A percentile compares a stretch with the other conserved stretches of the same genome.
Conservation (phyloP, 352 stramenopile species). For the Phytophthora fragariaefolia region DNA sequence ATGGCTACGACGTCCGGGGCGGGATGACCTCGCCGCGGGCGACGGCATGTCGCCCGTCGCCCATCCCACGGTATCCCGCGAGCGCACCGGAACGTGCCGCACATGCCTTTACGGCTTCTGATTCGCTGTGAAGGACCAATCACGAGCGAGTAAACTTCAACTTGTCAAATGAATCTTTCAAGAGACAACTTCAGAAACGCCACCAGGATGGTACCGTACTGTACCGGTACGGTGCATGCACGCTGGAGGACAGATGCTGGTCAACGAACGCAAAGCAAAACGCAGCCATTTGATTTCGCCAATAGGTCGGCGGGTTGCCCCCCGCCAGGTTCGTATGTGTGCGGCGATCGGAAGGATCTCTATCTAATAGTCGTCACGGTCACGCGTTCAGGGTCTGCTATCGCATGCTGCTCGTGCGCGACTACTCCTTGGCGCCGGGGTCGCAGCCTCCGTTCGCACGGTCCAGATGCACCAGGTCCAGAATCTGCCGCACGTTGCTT, state of each 20-base stretch:
- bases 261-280: background rate
- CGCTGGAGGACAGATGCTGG: no score
- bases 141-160: slow-evolving; percentile 29
- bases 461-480: slow-evolving; percentile 89
- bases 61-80: slow-evolving; percentile 27
- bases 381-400: slow-evolving; percentile 6
- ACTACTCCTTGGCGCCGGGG: slow-evolving; percentile 29
- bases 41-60: slow-evolving; percentile 26
- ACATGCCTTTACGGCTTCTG: slow-evolving; percentile 51
- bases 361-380: slow-evolving; percentile 38
- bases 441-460: slow-evolving; percentile 37
- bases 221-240: no score
- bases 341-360: slow-evolving; percentile 21
- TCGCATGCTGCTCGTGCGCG: slow-evolving; percentile 7
- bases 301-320: background rate
- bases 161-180: slow-evolving; percentile 18
- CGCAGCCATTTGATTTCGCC: slow-evolving; percentile 18
- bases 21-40: slow-evolving; percentile 40
- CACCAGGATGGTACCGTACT: background rate
- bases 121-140: slow-evolving; percentile 58
- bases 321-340: slow-evolving; percentile 6
- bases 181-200: slow-evolving; percentile 28
- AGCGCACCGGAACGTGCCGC: slow-evolving; percentile 42
- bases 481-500: slow-evolving; percentile 88
- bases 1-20: slow-evolving; percentile 22